Conservation (phyloP, 2,329 filamentous ascomycete genomes). For the Neurospora crassa region DNA sequence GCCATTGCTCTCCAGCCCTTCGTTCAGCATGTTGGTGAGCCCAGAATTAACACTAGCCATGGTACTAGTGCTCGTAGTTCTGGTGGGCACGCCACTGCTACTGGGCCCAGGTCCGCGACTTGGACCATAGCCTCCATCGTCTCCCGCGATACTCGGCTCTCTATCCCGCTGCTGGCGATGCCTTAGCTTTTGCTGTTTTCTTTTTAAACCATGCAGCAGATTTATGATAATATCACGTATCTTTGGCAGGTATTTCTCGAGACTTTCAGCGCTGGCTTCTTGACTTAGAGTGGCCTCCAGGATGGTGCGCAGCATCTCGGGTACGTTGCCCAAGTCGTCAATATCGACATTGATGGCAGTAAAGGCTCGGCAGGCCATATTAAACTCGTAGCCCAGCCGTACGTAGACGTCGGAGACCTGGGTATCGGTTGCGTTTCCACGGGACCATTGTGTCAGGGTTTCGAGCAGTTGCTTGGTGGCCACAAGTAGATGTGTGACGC, state of each 20-base stretch:
- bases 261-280: conserved; percentile 84
- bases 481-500: conserved; percentile 92
- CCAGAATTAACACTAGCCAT: conserved; percentile 47
- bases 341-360: conserved; percentile 96
- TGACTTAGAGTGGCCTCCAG: conserved; percentile 94
- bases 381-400: conserved; percentile 95
- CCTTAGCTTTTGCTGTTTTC: conserved; percentile 84
- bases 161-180: conserved; percentile 52
- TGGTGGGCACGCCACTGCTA: conserved; percentile 27
- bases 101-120: conserved; percentile 19
- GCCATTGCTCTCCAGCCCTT: conserved; percentile 43
- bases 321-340: conserved; percentile 86
- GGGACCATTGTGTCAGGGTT: conserved; percentile 95
- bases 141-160: conserved; percentile 27
- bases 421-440: conserved; percentile 79
- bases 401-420: conserved; percentile 99
- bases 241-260: conserved; percentile 85
- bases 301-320: conserved; percentile 80
- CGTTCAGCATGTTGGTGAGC: conserved; percentile 49
- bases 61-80: conserved; percentile 50
- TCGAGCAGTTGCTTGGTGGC: conserved; percentile 97
- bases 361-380: conserved; percentile 95
- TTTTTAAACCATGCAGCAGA: conserved; percentile 86
- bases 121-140: conserved; percentile 7
- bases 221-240: conserved; percentile 99